Evolutionary conservation across 805 yeast species (phyloP), one percentile per base, ranked within the genome.

Genomic region (Millerago galiae): DNA sequence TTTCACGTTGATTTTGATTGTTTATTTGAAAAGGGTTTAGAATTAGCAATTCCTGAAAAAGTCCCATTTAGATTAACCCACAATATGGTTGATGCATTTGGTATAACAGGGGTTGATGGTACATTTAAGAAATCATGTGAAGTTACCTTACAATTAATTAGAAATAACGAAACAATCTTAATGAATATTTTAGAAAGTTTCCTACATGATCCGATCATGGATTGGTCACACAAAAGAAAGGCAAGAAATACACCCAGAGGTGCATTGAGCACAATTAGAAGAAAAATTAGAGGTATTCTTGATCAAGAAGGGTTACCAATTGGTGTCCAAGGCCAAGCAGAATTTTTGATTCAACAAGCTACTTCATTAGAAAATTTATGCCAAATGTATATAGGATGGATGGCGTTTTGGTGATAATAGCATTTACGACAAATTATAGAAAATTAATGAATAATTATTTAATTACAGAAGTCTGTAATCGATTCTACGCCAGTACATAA

Each of bases 1-100:
- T 63, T 93, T 47, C 99, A 93, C 60, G 97, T 93, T 42, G 99
- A 95, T 63, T 93, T 93, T 61, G 98, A 95, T 58, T 91, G 98
- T 66, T 67, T 93, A 34, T 93, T 95, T 56, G 98, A 91, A 44
- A 93, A 91, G 58, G 81, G 74, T 35, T 63, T 62, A 36, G 86
- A 85, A 18, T 64, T 81, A 25, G 80, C 81, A 2, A 81, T 84
- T 6, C 99, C 99, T 0, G 99, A 93, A 57, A 68, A 87, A 26
- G 99, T 93, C 2, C 99, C 99, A 0, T 93, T 93, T 62, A 70
- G 99, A 50, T 61, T 93, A 37, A 93, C 99, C 0, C 83, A 79
- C 39, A 91, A 93, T 56, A 73, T 93, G 69, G 80, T 81, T 3
- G 96, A 89, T 60, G 97, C 96, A 0, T 70, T 85, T 55, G 98